These are phyloP conservation scores for Boletus sensibilis DNA, from an alignment of 768 basidiomycete genomes.

Conservation along the genomic window DNA sequence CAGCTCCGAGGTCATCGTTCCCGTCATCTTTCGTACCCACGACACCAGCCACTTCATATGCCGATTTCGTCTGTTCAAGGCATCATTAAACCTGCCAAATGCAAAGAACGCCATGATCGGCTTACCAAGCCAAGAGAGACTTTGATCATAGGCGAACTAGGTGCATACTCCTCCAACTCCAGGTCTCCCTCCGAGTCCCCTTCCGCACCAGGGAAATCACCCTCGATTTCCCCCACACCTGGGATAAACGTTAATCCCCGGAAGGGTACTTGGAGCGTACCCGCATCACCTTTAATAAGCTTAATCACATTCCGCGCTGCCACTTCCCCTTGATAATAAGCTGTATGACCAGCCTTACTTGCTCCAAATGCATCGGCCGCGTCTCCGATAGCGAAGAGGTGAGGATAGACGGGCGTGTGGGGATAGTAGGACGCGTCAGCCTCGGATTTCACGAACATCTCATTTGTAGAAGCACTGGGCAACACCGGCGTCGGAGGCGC, in stretches of 20 bases:
- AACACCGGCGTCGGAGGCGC: neutral
- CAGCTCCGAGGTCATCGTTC: conserved; percentile 48
- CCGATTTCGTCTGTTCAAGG: conserved; percentile 36
- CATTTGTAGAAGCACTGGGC: neutral
- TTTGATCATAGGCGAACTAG: conserved; percentile 55
- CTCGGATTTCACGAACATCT: neutral
- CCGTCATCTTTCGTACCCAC: conserved; percentile 46
- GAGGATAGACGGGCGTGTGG: conserved; percentile 35
- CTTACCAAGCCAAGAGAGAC: conserved; percentile 59
- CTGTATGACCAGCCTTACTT: conserved; percentile 57
- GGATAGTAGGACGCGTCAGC: conserved; percentile 23
- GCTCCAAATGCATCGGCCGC: conserved; percentile 65
- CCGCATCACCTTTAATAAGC: conserved; percentile 35
- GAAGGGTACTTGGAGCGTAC: neutral
- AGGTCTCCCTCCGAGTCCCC: neutral
- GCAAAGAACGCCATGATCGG: conserved; percentile 1
- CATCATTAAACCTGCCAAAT: neutral
- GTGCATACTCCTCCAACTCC: conserved; percentile 44
- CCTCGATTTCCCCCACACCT: neutral
- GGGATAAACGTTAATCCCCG: neutral
- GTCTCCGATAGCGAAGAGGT: conserved; percentile 64
- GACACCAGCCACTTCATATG: conserved; percentile 46
- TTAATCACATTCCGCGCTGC: conserved; percentile 55
- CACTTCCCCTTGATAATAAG: conserved; percentile 50
- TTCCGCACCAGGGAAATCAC: neutral